A percentile compares a stretch with the other conserved stretches of the same genome.
phyloP scores from a whole-genome alignment of 1,284 basidiomycete species.

The Cryptococcus deneoformans region DNA sequence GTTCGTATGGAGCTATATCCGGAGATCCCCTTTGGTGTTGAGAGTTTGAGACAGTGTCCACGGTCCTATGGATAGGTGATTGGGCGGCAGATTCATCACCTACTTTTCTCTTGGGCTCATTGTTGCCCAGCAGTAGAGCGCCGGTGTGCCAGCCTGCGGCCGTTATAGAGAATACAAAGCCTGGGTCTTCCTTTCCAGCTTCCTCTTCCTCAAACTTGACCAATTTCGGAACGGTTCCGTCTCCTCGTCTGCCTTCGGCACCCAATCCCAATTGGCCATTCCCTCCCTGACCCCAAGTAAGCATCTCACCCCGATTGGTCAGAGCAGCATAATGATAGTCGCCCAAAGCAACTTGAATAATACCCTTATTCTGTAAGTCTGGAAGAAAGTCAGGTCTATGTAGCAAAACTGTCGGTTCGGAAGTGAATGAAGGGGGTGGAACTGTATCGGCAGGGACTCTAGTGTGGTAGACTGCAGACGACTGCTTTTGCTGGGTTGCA shows the following conservation, averaged over 20 bases:
- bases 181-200: constrained; percentile 42
- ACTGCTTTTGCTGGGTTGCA: constrained; percentile 53
- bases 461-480: constrained; percentile 21
- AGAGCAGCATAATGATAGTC: constrained; percentile 88
- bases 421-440: not conserved
- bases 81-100: not conserved
- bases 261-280: constrained; percentile 61
- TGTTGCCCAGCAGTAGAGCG: constrained; percentile 70
- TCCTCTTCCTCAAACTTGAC: constrained; percentile 8
- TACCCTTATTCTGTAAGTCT: constrained; percentile 64
- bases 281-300: constrained; percentile 80
- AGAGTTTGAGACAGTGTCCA: too few species aligned
- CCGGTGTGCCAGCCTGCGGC: constrained; percentile 87
- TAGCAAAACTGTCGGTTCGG: constrained; percentile 1
- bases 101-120: constrained; percentile 4
- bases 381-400: constrained; percentile 61
- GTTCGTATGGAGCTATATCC: not conserved
- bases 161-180: constrained; percentile 70
- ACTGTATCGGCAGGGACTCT: constrained; percentile 31
- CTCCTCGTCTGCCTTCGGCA: constrained; percentile 44
- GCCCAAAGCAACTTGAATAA: constrained; percentile 81
- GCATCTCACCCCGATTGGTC: constrained; percentile 68
- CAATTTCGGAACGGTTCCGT: not conserved
- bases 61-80: too few species aligned
- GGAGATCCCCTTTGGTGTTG: not conserved